A percentile compares a stretch with the other conserved stretches of the same genome.
phyloP scores from a whole-genome alignment of 129 eudicot genomes.

The Mikania micrantha region DNA sequence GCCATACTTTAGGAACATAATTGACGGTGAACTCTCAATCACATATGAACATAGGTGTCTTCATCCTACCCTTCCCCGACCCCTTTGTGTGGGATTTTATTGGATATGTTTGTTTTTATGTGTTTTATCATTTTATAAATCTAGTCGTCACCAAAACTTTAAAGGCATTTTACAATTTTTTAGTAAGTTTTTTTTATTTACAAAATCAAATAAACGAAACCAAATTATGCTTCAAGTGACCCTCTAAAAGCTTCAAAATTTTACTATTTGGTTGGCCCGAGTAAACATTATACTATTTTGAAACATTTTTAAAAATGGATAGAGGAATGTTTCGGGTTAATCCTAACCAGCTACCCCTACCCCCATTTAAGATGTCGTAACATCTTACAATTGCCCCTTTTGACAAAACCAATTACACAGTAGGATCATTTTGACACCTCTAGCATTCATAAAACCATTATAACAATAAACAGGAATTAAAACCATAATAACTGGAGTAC shows the following conservation, averaged over 20 bases:
- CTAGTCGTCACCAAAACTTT: neutral
- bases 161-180: neutral
- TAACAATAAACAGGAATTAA: neutral
- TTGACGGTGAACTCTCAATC: too few relatives aligned
- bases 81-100: too few relatives aligned
- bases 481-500: slow-evolving; percentile 26
- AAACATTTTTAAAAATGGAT: neutral
- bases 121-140: neutral
- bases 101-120: too few relatives aligned
- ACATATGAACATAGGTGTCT: too few relatives aligned
- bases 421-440: neutral
- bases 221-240: neutral
- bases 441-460: neutral
- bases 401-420: neutral
- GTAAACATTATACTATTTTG: neutral
- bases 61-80: too few relatives aligned
- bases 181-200: neutral
- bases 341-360: neutral
- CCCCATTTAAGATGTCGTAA: neutral
- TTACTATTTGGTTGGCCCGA: neutral
- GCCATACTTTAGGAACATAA: too few relatives aligned
- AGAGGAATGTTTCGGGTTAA: neutral
- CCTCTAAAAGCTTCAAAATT: neutral
- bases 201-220: neutral
- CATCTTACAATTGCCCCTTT: neutral